Base-by-base conservation (phyloP, 805 yeast species). In the Isabelozyma heimii region DNA sequence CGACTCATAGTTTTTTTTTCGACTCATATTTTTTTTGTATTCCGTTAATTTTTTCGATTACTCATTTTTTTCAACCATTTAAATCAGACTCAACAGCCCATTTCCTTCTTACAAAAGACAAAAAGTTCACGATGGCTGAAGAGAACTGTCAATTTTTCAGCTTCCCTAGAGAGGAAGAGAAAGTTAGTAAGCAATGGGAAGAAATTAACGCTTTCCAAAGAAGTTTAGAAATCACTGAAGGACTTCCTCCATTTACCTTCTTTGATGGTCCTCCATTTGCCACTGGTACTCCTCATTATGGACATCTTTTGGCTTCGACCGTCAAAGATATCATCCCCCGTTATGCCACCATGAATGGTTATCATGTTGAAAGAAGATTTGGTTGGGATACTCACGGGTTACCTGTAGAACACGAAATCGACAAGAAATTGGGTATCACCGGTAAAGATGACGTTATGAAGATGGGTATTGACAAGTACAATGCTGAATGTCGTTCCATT, bases 301-400 rank as follows among this genome's bases (percentile, higher is more conserved):
- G 99, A 54, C 99, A 94, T 66, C 87, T 94, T 63, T 76, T 94
- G 69, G 95, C 98, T 2, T 94, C 98, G 38, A 94, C 99, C 49
- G 89, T 91, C 62, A 94, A 92, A 71, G 99, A 94, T 74, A 89
- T 94, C 57, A 92, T 94, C 48, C 99, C 99, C 48, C 83, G 99
- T 66, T 94, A 90, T 65, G 98, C 98, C 51, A 88, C 96, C 54
- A 92, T 94, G 99, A 92, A 88, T 60, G 99, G 99, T 16, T 86
- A 83, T 70, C 89, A 87, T 60, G 99, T 94, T 40, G 97, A 89
- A 72, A 89, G 99, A 75, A 83, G 98, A 62, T 94, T 94, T 57
- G 99, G 99, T 53, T 94, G 99, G 99, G 99, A 94, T 73, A 94
- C 99, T 48, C 99, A 94, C 69, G 99, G 99, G 49, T 83, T 94